Percentiles rank a stretch among this genome's conserved stretches.
Evolutionary conservation across 1,284 basidiomycete genomes (phyloP).

Genomic region (Taiwanofungus camphoratus): DNA sequence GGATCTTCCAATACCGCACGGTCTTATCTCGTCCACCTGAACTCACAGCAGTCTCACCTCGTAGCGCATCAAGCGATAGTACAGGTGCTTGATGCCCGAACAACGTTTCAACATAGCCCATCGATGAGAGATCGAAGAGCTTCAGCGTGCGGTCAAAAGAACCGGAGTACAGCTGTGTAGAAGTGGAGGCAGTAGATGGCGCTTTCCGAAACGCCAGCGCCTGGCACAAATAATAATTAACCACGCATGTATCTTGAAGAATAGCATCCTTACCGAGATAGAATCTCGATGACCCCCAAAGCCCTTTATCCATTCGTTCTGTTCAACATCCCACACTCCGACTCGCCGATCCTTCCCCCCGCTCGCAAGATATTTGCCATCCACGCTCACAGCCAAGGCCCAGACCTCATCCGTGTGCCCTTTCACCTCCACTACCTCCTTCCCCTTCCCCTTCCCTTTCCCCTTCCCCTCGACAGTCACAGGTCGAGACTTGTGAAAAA

Average conservation of each 20-base stretch:
- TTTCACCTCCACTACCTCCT: conserved; percentile 36
- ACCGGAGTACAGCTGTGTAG: conserved; percentile 73
- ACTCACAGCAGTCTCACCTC: conserved; percentile 81
- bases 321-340: conserved; percentile 79
- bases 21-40: conserved; percentile 91
- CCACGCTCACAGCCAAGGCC: conserved; percentile 77
- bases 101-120: conserved; percentile 94
- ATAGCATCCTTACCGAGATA: conserved; percentile 63
- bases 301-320: conserved; percentile 68
- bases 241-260: too few relatives aligned
- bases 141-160: conserved; percentile 92
- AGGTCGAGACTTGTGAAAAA: conserved; percentile 55
- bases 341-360: conserved; percentile 81
- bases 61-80: conserved; percentile 72
- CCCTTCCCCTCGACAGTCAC: conserved; percentile 51
- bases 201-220: conserved; percentile 78
- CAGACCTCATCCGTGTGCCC: conserved; percentile 89
- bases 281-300: conserved; percentile 84
- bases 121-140: conserved; percentile 78
- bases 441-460: conserved; percentile 58
- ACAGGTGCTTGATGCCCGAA: conserved; percentile 97
- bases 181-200: conserved; percentile 38
- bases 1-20: conserved; percentile 93
- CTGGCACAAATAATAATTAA: too few relatives aligned
- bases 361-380: conserved; percentile 82